These are phyloP conservation scores for Inga oerstediana DNA, from an alignment of 306 rosid species.

Conservation along the genomic window DNA sequence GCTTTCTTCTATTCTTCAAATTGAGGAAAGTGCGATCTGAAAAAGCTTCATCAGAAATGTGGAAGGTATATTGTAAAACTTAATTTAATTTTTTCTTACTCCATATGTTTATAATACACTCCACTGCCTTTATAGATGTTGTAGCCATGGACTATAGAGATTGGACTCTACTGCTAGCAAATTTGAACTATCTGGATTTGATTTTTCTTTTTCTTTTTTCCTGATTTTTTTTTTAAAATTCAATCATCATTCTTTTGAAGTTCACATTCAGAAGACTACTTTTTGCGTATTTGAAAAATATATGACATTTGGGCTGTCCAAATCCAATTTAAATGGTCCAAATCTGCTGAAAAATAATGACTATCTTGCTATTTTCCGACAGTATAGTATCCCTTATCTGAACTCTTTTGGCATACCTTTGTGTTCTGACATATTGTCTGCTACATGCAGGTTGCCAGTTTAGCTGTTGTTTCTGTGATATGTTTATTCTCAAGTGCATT, in stretches of 20 bases:
- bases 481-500: constrained; percentile 65
- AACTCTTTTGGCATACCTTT: not conserved
- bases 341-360: not conserved
- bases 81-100: not conserved
- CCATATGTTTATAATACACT: not conserved
- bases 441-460: constrained; percentile 60
- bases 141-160: not conserved
- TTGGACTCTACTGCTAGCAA: not conserved
- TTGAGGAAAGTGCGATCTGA: constrained; percentile 66
- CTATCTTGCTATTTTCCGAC: not conserved
- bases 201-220: not conserved
- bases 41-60: constrained; percentile 69
- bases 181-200: not conserved
- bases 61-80: constrained; percentile 55
- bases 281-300: not conserved
- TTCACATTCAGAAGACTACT: not conserved
- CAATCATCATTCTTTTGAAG: not conserved
- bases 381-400: not conserved
- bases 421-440: constrained; percentile 10
- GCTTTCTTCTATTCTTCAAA: constrained; percentile 54
- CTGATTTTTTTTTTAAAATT: not conserved
- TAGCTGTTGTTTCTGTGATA: constrained; percentile 59
- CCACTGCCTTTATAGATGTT: not conserved
- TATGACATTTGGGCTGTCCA: not conserved
- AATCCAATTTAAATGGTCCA: not conserved